Base-by-base conservation (phyloP, 305 asterid genomes). In the Rubia tinctorum region DNA sequence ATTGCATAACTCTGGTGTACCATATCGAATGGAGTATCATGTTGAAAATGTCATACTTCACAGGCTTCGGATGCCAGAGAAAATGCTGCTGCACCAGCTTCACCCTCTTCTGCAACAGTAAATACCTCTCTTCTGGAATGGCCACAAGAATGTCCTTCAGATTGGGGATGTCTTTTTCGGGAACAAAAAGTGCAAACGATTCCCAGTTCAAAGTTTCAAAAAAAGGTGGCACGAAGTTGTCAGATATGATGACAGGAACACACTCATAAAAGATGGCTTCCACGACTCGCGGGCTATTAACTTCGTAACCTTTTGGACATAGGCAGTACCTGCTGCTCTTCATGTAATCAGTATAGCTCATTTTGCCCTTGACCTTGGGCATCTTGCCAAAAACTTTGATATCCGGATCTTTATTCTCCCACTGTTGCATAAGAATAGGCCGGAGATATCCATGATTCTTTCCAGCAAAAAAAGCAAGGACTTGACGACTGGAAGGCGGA, bases 231-330 rank as follows among this genome's bases (percentile, higher is more conserved):
- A 91, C 88, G 44, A 79, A 91, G 72, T 90, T 88, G 77, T 91
- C 95, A 0, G 95, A 89, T 70, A 91, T 80, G 22, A 86, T 93
- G 30, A 93, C 97, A 0, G 97, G 98, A 2, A 91, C 89, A 53
- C 98, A 93, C 82, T 90, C 97, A 30, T 81, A 91, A 80, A 87
- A 85, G 55, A 93, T 87, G 13, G 98, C 92, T 82, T 93, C 98
- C 53, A 93, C 96, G 5, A 91, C 95, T n/a, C 97, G 76, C 2
- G 98, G 98, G 73, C 93, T 88, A 76, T 91, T 85, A 13, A 88
- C 97, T 65, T 79, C 83, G 27, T 39, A 79, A 2, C 98, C 97
- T 69, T 78, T 83, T 1, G 96, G 90, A 13, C 97, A 88, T 40
- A 93, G 80, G 86, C 97, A 91, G 84, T 81, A 93, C 71, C 86